Evolutionary conservation across 495 filamentous ascomycete genomes (phyloP).

Genomic region (Annulohypoxylon moriforme): DNA sequence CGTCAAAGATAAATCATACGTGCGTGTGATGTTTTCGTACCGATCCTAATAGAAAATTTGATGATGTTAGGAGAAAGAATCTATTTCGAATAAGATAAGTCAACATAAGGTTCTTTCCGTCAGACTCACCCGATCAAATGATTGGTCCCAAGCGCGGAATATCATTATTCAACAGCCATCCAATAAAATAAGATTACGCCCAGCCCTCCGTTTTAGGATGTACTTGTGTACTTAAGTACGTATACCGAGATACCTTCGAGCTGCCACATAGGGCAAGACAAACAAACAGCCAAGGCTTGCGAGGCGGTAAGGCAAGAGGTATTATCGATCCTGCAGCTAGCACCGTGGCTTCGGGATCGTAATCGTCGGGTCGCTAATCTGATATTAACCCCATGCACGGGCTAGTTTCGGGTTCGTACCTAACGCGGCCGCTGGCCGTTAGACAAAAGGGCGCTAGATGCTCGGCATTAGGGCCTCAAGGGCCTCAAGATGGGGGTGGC

Average conservation of each 20-base stretch:
- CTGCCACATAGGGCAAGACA: background rate
- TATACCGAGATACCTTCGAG: background rate
- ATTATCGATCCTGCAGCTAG: constrained; percentile 9
- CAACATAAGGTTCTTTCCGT: background rate
- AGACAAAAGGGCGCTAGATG: background rate
- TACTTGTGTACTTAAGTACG: background rate
- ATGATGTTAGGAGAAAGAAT: background rate
- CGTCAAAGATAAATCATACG: background rate
- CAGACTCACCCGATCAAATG: background rate
- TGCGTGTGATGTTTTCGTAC: background rate
- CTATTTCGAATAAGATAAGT: background rate
- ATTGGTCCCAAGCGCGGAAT: background rate
- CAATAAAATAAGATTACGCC: background rate
- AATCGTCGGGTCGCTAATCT: constrained; percentile 14
- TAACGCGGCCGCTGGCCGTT: background rate
- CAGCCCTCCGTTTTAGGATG: background rate
- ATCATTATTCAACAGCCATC: background rate
- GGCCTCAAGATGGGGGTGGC: constrained; percentile 12
- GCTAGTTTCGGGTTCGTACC: constrained; percentile 11
- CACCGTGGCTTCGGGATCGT: background rate
- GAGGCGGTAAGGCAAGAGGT: constrained; percentile 2
- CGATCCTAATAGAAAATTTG: background rate
- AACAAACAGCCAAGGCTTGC: background rate
- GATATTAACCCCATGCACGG: constrained; percentile 6
- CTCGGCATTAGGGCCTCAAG: constrained; percentile 9